These are phyloP conservation scores for Heritiera fomes DNA, from an alignment of 345 rosid genomes.

Conservation along the genomic window DNA sequence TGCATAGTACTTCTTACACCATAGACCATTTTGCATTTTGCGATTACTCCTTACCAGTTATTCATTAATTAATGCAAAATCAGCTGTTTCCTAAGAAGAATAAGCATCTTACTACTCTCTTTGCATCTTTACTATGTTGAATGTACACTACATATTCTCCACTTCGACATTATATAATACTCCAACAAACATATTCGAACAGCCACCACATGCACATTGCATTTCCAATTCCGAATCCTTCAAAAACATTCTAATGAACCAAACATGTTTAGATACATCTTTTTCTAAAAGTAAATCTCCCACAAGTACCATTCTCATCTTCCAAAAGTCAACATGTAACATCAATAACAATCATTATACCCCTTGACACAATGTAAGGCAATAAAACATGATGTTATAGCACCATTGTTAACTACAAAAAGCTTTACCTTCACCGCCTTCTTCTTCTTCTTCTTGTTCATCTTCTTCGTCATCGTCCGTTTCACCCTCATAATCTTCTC, in stretches of 20 bases:
- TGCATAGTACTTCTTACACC: background rate
- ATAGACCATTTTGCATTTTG: background rate
- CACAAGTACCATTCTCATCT: background rate
- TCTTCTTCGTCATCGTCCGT: constrained; percentile 46
- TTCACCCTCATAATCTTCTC: constrained; percentile 43
- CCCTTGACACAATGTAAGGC: background rate
- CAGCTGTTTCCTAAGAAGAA: background rate
- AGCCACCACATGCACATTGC: background rate
- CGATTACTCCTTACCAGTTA: background rate
- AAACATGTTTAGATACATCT: background rate
- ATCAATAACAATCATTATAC: background rate
- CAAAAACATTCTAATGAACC: background rate
- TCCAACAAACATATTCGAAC: background rate
- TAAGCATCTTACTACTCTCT: background rate
- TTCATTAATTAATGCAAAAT: background rate
- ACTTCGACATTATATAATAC: background rate
- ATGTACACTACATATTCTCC: background rate
- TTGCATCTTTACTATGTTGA: background rate
- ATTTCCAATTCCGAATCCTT: background rate
- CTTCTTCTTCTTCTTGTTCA: constrained; percentile 30
- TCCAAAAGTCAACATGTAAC: background rate
- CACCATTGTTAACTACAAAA: background rate
- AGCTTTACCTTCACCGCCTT: constrained; percentile 7
- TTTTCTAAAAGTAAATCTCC: background rate
- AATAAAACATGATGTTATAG: background rate